These are phyloP conservation scores for Mucor plumbeus DNA, from an alignment of 371 early-diverging fungal species.

Conservation along the genomic window DNA sequence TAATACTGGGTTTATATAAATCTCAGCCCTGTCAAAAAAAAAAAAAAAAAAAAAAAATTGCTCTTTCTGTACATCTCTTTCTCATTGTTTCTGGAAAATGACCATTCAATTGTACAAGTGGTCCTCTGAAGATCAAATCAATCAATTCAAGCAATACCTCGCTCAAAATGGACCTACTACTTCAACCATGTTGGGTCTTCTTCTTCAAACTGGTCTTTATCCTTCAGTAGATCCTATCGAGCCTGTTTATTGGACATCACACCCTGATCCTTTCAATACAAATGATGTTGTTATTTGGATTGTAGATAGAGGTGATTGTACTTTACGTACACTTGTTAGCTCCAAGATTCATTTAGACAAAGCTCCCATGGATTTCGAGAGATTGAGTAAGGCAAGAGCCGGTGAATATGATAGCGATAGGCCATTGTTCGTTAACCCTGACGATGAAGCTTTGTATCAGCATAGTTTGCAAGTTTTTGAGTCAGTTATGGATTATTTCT, in stretches of 20 bases:
- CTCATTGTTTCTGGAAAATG: background rate
- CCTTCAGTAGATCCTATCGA: background rate
- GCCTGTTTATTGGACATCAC: conserved; percentile 14
- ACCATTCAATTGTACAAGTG: background rate
- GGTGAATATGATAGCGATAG: background rate
- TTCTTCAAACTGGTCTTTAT: background rate
- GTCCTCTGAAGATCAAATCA: background rate
- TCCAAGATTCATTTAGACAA: conserved; percentile 2
- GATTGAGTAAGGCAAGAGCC: background rate
- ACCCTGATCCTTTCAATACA: conserved; percentile 17
- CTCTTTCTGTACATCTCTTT: background rate
- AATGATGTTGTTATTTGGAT: conserved; percentile 20
- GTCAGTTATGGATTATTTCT: background rate
- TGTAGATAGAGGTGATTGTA: conserved; percentile 3
- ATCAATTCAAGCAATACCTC: conserved; percentile 10
- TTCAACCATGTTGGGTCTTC: conserved; percentile 2
- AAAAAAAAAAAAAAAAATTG: too few species aligned
- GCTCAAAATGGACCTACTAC: conserved; percentile 6
- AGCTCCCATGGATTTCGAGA: background rate
- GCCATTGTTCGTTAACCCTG: background rate
- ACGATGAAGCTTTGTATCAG: background rate
- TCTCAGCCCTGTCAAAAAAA: background rate
- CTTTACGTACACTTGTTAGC: conserved; percentile 13
- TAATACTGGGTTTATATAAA: background rate
- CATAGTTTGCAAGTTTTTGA: background rate